Conservation (phyloP, 306 rosid genomes). For the Dryas octopetala region DNA sequence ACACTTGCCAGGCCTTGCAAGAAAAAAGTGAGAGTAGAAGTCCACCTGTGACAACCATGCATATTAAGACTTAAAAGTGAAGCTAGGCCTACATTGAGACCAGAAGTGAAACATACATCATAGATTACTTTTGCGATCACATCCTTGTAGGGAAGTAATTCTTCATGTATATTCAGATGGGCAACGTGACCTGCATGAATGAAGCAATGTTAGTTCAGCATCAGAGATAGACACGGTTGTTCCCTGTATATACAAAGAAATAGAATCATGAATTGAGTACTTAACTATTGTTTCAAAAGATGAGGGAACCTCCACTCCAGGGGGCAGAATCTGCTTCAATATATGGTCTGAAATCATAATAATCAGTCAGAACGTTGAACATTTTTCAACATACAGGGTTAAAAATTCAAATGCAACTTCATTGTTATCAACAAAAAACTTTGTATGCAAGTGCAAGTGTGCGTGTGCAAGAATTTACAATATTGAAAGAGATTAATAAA, state of each 20-base stretch:
- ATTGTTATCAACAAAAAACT: background rate
- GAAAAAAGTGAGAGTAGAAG: background rate
- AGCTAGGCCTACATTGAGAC: background rate
- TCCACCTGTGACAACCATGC: background rate
- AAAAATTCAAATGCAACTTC: slow-evolving; percentile 1
- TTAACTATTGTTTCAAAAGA: slow-evolving; percentile 95
- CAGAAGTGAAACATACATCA: slow-evolving; percentile 58
- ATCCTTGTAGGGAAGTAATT: slow-evolving; percentile 78
- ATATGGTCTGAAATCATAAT: slow-evolving; percentile 62
- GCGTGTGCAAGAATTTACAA: too few relatives aligned
- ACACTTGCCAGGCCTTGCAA: background rate
- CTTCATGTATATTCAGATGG: slow-evolving; percentile 87
- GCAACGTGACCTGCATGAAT: slow-evolving; percentile 87
- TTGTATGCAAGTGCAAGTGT: background rate
- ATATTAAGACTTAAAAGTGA: background rate
- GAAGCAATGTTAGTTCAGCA: slow-evolving; percentile 32
- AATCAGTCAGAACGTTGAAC: slow-evolving; percentile 12
- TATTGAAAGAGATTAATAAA: background rate
- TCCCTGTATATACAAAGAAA: background rate
- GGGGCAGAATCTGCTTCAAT: slow-evolving; percentile 83
- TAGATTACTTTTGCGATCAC: slow-evolving; percentile 88
- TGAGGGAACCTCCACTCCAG: slow-evolving; percentile 83
- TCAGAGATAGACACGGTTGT: background rate
- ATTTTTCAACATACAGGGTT: slow-evolving; percentile 2
- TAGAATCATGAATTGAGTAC: slow-evolving; percentile 37